These are phyloP conservation scores for Pleurotus pulmonarius DNA, from an alignment of 768 basidiomycete genomes.

Conservation along the genomic window DNA sequence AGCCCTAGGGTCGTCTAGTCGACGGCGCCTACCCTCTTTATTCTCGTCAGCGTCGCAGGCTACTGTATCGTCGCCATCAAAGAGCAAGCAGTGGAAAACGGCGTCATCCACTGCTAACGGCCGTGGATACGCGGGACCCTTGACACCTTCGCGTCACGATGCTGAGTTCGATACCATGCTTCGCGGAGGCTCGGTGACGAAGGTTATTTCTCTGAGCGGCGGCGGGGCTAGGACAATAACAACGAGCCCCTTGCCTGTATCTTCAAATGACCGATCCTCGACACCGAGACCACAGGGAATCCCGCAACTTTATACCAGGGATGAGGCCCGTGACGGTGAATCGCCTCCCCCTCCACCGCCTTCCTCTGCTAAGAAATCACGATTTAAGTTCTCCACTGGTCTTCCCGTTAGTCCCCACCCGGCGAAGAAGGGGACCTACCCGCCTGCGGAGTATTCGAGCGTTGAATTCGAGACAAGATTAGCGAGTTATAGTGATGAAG, in stretches of 20 bases:
- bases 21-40: conserved; percentile 66
- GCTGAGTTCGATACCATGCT: conserved; percentile 79
- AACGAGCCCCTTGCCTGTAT: conserved; percentile 3
- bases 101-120: conserved; percentile 74
- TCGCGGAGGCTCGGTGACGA: conserved; percentile 45
- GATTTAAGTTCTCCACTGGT: conserved; percentile 55
- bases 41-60: conserved; percentile 52
- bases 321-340: conserved; percentile 9
- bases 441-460: conserved; percentile 74
- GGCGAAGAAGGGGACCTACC: conserved; percentile 41
- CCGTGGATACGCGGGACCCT: conserved; percentile 63
- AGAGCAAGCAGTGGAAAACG: conserved; percentile 69
- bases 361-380: conserved; percentile 33
- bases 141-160: conserved; percentile 52
- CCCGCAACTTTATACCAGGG: conserved; percentile 6
- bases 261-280: neutral
- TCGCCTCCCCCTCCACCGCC: conserved; percentile 19
- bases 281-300: conserved; percentile 12
- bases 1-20: conserved; percentile 33
- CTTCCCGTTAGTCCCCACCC: conserved; percentile 51
- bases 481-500: conserved; percentile 57
- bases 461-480: conserved; percentile 83
- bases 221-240: neutral
- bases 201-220: conserved; percentile 35
- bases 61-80: conserved; percentile 49